These are phyloP conservation scores for Ricinus communis DNA, from an alignment of 345 rosid genomes.

Conservation along the genomic window DNA sequence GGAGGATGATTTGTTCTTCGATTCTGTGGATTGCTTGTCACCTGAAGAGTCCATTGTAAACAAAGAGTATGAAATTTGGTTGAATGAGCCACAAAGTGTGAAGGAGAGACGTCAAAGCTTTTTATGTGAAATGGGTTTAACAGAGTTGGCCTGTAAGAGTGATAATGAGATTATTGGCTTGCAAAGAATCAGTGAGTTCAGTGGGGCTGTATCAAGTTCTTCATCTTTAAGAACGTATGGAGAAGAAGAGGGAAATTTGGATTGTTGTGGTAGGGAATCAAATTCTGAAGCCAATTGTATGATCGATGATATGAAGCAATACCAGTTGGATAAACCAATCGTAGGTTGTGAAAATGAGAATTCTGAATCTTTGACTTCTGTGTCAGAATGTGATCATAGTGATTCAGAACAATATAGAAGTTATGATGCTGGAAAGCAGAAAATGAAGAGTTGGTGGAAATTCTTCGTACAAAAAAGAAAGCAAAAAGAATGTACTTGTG, in stretches of 20 bases:
- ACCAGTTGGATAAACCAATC: conserved; percentile 12
- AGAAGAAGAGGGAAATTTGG: conserved; percentile 33
- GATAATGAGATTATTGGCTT: conserved; percentile 15
- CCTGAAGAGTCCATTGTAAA: conserved; percentile 30
- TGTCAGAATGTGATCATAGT: conserved; percentile 15
- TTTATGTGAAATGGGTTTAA: conserved; percentile 50
- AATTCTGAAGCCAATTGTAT: conserved; percentile 38
- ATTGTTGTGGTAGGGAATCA: conserved; percentile 41
- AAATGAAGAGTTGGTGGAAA: conserved; percentile 53
- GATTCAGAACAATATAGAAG: conserved; percentile 18
- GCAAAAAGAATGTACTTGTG: neutral
- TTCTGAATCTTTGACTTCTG: conserved; percentile 3
- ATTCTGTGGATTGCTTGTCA: conserved; percentile 53
- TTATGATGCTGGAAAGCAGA: conserved; percentile 29
- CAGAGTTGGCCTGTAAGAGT: conserved; percentile 23
- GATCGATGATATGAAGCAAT: conserved; percentile 42
- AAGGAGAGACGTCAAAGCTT: conserved; percentile 60
- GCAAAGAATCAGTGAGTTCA: conserved; percentile 45
- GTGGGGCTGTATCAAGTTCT: conserved; percentile 50
- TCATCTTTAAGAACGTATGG: conserved; percentile 11
- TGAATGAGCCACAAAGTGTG: conserved; percentile 59
- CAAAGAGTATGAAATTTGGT: conserved; percentile 54
- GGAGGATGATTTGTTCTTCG: conserved; percentile 63
- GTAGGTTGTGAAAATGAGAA: conserved; percentile 14
- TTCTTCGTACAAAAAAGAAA: conserved; percentile 31